Percentiles rank a stretch among this genome's conserved stretches.
Conservation (phyloP, 2,329 filamentous ascomycete genomes). For the Diplodia scrobiculata region DNA sequence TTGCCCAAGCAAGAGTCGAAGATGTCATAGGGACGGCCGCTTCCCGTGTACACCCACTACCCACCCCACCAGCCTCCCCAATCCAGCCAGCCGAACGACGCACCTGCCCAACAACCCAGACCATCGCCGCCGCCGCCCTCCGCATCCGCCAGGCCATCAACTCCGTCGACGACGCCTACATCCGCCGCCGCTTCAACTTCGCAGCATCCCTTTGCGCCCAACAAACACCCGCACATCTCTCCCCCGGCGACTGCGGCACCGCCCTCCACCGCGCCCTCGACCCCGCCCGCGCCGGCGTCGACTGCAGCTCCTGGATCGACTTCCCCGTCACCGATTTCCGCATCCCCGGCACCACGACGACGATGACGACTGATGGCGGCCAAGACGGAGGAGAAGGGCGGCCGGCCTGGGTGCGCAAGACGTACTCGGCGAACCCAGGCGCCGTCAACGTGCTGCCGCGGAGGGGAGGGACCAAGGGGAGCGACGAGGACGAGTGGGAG, state of each 20-base stretch:
- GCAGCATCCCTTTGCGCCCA: not conserved
- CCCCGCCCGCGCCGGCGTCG: not conserved
- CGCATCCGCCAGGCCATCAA: slow-evolving; percentile 11
- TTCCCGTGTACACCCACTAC: not conserved
- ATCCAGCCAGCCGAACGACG: not conserved
- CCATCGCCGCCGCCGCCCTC: not conserved
- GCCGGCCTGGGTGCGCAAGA: slow-evolving; percentile 10
- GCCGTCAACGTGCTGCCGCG: slow-evolving; percentile 2
- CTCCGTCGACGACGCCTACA: slow-evolving; percentile 7
- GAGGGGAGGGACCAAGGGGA: not conserved
- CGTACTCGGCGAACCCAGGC: not conserved
- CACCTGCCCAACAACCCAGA: not conserved
- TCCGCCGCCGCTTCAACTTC: not conserved
- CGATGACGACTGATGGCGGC: no score
- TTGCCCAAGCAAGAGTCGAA: not conserved
- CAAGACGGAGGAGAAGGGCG: not conserved
- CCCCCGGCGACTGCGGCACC: not conserved
- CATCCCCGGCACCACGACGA: not conserved
- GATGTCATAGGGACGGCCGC: not conserved
- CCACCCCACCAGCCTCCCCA: not conserved
- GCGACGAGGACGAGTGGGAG: not conserved
- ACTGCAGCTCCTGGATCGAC: slow-evolving; percentile 18
- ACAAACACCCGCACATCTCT: not conserved
- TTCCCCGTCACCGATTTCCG: slow-evolving; percentile 12
- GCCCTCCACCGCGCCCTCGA: slow-evolving; percentile 5